A percentile compares a stretch with the other conserved stretches of the same genome.
Conservation (phyloP, 2,329 filamentous ascomycete genomes). For the Fusarium beomiforme region DNA sequence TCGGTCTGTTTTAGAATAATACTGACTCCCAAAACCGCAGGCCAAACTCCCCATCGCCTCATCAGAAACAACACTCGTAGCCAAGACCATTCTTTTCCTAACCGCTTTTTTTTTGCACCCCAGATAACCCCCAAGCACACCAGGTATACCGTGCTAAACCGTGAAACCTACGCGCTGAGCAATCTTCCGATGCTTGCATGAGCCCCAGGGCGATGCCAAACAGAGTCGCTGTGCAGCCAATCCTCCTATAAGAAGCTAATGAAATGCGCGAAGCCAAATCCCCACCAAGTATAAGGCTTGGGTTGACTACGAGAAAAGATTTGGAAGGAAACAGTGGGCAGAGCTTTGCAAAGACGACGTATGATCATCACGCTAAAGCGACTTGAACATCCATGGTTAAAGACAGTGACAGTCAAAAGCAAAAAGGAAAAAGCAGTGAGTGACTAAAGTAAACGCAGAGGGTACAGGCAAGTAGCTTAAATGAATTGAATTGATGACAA, state of each 20-base stretch:
- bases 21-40: slow-evolving; percentile 27
- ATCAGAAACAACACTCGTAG: slow-evolving; percentile 31
- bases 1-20: slow-evolving; percentile 34
- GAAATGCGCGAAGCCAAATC: slow-evolving; percentile 12
- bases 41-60: slow-evolving; percentile 41
- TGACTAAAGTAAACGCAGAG: slow-evolving; percentile 40
- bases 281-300: background rate
- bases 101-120: slow-evolving; percentile 9
- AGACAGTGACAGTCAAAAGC: slow-evolving; percentile 36
- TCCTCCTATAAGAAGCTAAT: slow-evolving; percentile 4
- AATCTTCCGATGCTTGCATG: slow-evolving; percentile 1
- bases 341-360: slow-evolving; percentile 22
- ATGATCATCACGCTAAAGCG: slow-evolving; percentile 36
- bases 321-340: slow-evolving; percentile 13
- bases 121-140: slow-evolving; percentile 16
- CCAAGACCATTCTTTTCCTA: slow-evolving; percentile 31
- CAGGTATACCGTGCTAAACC: slow-evolving; percentile 15
- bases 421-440: slow-evolving; percentile 40
- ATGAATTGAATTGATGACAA: slow-evolving; percentile 52
- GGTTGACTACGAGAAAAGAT: slow-evolving; percentile 33
- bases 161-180: slow-evolving; percentile 22
- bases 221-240: background rate
- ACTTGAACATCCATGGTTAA: slow-evolving; percentile 24
- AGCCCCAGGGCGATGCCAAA: background rate
- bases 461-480: slow-evolving; percentile 44